Evolutionary conservation across 2,329 filamentous ascomycete species (phyloP).

Genomic region (Fusarium agapanthi): DNA sequence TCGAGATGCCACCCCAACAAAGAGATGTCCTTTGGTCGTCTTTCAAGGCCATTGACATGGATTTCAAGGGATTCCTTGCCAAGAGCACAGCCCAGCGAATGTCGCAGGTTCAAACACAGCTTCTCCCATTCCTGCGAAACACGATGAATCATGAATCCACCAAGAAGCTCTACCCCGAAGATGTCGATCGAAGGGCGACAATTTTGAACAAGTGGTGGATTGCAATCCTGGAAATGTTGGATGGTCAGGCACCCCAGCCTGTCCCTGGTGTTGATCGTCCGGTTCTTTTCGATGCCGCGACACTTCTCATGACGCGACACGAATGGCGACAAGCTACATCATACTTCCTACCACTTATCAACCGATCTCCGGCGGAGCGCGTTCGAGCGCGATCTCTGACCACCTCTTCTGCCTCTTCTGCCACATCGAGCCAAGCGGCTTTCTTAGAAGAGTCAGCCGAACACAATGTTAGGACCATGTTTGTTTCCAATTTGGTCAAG

Average conservation of each 20-base stretch:
- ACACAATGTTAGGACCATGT: slow-evolving; percentile 89
- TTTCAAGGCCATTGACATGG: slow-evolving; percentile 64
- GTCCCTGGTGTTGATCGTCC: slow-evolving; percentile 87
- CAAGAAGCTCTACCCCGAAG: slow-evolving; percentile 73
- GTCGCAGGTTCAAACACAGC: slow-evolving; percentile 73
- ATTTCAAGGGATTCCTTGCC: slow-evolving; percentile 67
- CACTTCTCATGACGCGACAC: slow-evolving; percentile 84
- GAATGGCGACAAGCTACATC: slow-evolving; percentile 85
- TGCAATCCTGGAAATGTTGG: slow-evolving; percentile 81
- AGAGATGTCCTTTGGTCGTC: slow-evolving; percentile 64
- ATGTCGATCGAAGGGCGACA: slow-evolving; percentile 80
- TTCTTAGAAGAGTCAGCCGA: slow-evolving; percentile 74
- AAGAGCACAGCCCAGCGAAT: slow-evolving; percentile 80
- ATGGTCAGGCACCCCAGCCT: slow-evolving; percentile 72
- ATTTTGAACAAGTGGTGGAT: slow-evolving; percentile 94
- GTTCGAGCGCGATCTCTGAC: slow-evolving; percentile 58
- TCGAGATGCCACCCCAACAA: slow-evolving; percentile 53
- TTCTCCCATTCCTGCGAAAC: slow-evolving; percentile 80
- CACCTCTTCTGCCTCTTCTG: slow-evolving; percentile 66
- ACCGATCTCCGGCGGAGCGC: slow-evolving; percentile 60
- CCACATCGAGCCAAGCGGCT: slow-evolving; percentile 70
- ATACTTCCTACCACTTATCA: slow-evolving; percentile 69
- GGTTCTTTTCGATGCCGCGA: slow-evolving; percentile 78
- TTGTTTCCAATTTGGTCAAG: slow-evolving; percentile 80
- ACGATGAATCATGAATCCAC: slow-evolving; percentile 75